phyloP scores from a whole-genome alignment of 1,284 basidiomycete species.

The Paramarasmius palmivorus region DNA sequence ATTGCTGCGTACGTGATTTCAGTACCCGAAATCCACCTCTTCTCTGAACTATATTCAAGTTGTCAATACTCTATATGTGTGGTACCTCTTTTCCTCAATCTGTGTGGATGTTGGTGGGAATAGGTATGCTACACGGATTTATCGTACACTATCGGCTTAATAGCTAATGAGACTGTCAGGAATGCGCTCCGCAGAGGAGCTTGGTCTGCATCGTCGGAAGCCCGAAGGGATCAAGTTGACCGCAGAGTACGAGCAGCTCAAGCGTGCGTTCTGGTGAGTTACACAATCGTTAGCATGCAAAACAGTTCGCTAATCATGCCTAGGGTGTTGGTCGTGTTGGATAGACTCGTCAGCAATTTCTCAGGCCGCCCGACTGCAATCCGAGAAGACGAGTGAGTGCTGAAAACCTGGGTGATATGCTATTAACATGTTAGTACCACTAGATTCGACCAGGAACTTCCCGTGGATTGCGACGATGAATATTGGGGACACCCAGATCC shows the following conservation, averaged over 20 bases:
- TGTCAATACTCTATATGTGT: constrained; percentile 28
- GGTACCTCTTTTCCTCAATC: constrained; percentile 25
- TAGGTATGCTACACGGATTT: constrained; percentile 8
- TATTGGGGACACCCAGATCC: constrained; percentile 55
- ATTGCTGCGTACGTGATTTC: constrained; percentile 40
- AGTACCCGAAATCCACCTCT: not conserved
- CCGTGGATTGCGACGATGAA: constrained; percentile 69
- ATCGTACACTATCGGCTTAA: constrained; percentile 27
- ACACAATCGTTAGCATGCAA: not conserved
- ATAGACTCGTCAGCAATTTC: constrained; percentile 62
- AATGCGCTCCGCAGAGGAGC: constrained; percentile 39
- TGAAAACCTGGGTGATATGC: not conserved
- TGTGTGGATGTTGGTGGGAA: constrained; percentile 19
- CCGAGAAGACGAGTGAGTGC: constrained; percentile 74
- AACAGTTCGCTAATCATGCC: constrained; percentile 1
- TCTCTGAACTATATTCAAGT: constrained; percentile 20
- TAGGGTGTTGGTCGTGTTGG: constrained; percentile 59
- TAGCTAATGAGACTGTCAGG: too few species aligned
- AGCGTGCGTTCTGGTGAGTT: constrained; percentile 70
- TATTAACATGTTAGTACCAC: not conserved
- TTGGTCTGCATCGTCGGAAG: constrained; percentile 51
- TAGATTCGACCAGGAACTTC: constrained; percentile 68
- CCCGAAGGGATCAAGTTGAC: constrained; percentile 33
- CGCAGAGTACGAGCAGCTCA: constrained; percentile 60
- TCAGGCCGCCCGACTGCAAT: constrained; percentile 75